Percentiles rank a stretch among this genome's conserved stretches.
Conservation (phyloP, 2,329 filamentous ascomycete species). For the Cladosporium sp. region DNA sequence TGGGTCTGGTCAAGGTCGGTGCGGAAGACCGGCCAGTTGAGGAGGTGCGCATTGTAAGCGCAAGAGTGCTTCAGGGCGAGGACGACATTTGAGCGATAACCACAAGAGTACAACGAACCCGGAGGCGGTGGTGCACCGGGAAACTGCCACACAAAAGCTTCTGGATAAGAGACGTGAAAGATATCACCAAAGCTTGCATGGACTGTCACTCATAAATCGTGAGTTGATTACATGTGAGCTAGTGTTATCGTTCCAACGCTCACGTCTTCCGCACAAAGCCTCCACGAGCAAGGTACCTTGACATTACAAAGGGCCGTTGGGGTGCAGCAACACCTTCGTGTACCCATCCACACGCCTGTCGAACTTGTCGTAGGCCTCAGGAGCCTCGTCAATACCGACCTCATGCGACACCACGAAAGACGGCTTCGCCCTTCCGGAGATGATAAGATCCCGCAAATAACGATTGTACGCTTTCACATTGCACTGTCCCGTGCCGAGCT, state of each 20-base stretch:
- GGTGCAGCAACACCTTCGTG: slow-evolving; percentile 68
- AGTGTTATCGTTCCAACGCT: background rate
- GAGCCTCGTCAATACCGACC: slow-evolving; percentile 62
- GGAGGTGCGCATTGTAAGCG: slow-evolving; percentile 77
- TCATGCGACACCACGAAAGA: slow-evolving; percentile 69
- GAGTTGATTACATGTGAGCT: background rate
- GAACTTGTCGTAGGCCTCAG: slow-evolving; percentile 64
- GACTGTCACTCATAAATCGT: background rate
- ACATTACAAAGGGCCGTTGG: slow-evolving; percentile 54
- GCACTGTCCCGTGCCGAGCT: slow-evolving; percentile 64
- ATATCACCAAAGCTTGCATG: background rate
- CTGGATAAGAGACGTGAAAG: background rate
- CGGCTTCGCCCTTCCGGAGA: slow-evolving; percentile 64
- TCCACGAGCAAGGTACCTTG: background rate
- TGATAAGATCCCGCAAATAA: slow-evolving; percentile 66
- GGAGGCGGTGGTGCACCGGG: background rate
- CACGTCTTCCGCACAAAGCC: background rate
- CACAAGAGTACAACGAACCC: background rate
- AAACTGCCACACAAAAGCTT: background rate
- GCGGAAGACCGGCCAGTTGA: slow-evolving; percentile 78
- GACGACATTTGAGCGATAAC: slow-evolving; percentile 33
- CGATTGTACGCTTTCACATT: slow-evolving; percentile 70
- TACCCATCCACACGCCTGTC: slow-evolving; percentile 67
- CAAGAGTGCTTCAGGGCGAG: slow-evolving; percentile 67
- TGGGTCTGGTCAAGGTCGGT: slow-evolving; percentile 85